Conservation (phyloP, 768 basidiomycete genomes). For the Panaeolus cyanescens region DNA sequence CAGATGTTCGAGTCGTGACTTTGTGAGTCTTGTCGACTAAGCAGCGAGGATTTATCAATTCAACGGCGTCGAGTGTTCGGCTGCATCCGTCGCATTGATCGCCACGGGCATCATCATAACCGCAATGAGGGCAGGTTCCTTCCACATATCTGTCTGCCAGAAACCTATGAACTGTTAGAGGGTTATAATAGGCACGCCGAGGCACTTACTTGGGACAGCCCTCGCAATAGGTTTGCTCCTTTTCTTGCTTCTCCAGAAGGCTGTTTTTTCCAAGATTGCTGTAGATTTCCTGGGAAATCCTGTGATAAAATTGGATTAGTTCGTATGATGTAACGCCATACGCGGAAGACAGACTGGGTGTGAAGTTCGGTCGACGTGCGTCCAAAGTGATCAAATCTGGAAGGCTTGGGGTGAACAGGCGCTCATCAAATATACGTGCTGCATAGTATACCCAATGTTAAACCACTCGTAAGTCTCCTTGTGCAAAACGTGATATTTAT, state of each 20-base stretch:
- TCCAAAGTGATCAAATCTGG: conserved; percentile 93
- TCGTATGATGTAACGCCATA: neutral
- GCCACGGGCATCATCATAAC: conserved; percentile 91
- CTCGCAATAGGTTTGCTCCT: conserved; percentile 95
- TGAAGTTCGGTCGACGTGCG: conserved; percentile 90
- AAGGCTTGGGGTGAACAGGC: conserved; percentile 1
- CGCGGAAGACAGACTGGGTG: conserved; percentile 62
- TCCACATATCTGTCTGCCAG: conserved; percentile 97
- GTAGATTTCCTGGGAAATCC: conserved; percentile 92
- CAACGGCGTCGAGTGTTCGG: conserved; percentile 89
- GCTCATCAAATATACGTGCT: neutral
- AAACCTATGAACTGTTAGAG: conserved; percentile 53
- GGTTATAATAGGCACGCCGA: neutral
- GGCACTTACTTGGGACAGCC: conserved; percentile 74
- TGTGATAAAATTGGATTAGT: conserved; percentile 26
- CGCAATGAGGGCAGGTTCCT: conserved; percentile 95
- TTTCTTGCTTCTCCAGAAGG: conserved; percentile 78
- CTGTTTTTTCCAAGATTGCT: conserved; percentile 77
- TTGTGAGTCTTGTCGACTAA: conserved; percentile 80
- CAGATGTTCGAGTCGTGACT: conserved; percentile 73
- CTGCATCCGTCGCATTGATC: conserved; percentile 97
- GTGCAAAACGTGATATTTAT: conserved; percentile 89
- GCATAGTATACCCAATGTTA: conserved; percentile 72
- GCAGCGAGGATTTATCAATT: conserved; percentile 94
- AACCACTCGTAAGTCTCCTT: conserved; percentile 97